Percentiles rank a stretch among this genome's conserved stretches.
These are phyloP conservation scores for Astrephomene gubernaculifera DNA, from an alignment of 139 green algal genomes.

Conservation along the genomic window DNA sequence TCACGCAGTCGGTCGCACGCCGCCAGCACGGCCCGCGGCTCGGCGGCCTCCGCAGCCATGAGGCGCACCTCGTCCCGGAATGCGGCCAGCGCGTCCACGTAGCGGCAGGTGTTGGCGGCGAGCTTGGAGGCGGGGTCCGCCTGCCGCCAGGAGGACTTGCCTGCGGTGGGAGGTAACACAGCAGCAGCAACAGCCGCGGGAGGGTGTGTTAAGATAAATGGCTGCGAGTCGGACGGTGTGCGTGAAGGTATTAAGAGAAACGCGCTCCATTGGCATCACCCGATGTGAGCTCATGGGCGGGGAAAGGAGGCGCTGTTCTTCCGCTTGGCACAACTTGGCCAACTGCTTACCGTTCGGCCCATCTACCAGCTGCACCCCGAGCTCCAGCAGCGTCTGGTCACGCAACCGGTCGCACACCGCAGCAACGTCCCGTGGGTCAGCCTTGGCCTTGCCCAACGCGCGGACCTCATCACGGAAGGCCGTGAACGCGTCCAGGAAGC, in stretches of 20 bases:
- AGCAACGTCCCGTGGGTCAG: constrained; percentile 38
- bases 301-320: too few species aligned
- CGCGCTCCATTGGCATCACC: too few species aligned
- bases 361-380: constrained; percentile 89
- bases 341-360: constrained; percentile 61
- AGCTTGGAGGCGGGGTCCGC: background rate
- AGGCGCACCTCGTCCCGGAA: constrained; percentile 76
- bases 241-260: too few species aligned
- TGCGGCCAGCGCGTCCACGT: constrained; percentile 80
- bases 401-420: constrained; percentile 67
- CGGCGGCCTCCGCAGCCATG: constrained; percentile 27
- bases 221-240: too few species aligned
- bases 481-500: constrained; percentile 80
- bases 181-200: too few species aligned
- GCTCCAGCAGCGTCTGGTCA: constrained; percentile 75
- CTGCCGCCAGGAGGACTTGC: background rate
- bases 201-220: too few species aligned
- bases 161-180: too few species aligned
- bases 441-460: constrained; percentile 57
- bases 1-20: constrained; percentile 89
- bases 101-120: background rate
- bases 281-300: too few species aligned
- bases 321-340: too few species aligned
- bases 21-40: constrained; percentile 68
- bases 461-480: constrained; percentile 84